Evolutionary conservation across 208 protist genomes (phyloP).

Genomic region (Leptomonas pyrrhocoris): DNA sequence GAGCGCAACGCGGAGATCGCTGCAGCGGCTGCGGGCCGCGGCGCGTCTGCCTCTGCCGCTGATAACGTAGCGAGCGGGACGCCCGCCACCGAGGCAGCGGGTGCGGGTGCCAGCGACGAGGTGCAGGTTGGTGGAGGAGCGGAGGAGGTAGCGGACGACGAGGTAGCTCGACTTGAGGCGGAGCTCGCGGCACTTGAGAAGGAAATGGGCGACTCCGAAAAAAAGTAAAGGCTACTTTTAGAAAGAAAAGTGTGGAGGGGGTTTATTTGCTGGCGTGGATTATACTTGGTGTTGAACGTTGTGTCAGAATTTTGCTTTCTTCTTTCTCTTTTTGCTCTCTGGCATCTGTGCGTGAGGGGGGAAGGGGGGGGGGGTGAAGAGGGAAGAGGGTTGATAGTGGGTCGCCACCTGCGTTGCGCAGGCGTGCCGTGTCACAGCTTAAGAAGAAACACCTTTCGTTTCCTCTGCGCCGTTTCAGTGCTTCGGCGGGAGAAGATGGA

Average conservation of each 20-base stretch:
- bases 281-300: too few relatives aligned
- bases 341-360: not conserved
- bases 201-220: slow-evolving; percentile 30
- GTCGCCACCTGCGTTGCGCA: not conserved
- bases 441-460: not conserved
- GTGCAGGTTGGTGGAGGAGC: slow-evolving; percentile 2
- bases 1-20: slow-evolving; percentile 54
- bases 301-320: too few relatives aligned
- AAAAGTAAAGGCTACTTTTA: too few relatives aligned
- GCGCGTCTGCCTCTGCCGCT: not conserved
- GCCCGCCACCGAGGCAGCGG: not conserved
- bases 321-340: not conserved
- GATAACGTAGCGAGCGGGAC: slow-evolving; percentile 1
- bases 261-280: not conserved
- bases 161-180: slow-evolving; percentile 82
- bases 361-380: not conserved
- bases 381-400: not conserved
- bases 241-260: too few relatives aligned
- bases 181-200: slow-evolving; percentile 82
- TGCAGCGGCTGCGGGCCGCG: not conserved
- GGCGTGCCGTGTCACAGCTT: slow-evolving; percentile 11
- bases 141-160: slow-evolving; percentile 46
- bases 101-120: slow-evolving; percentile 7
- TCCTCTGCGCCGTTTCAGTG: too few relatives aligned
- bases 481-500: too few relatives aligned